Evolutionary conservation across 129 eudicot genomes (phyloP), one percentile per base, ranked within the genome.

Genomic region (Flaveria ramosissima): DNA sequence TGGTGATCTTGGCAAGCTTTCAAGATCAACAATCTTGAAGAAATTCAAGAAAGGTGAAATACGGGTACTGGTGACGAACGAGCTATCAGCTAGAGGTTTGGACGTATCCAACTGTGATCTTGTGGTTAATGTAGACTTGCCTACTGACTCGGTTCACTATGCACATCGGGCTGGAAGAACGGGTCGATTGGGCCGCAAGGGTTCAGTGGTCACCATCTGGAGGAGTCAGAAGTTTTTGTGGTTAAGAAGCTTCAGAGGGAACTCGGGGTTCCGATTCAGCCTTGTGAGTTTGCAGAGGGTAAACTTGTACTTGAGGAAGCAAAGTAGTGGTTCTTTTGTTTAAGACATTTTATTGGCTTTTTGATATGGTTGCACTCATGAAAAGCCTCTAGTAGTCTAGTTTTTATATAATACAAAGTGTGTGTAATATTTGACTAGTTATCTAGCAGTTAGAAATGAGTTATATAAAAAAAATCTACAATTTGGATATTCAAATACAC

Each of bases 121-220:
- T 70, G 96, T 93, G 66, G 98, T 93, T 48, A 93, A 90, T 30
- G 83, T 93, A 53, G 96, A 74, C 78, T 74, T 93, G 47, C 96
- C 98, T 7, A 90, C 98, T 6, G 98, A 93, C 84, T 83, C 95
- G 9, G 83, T 78, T 82, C 98, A 93, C 81, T 93, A 90, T 64
- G 97, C 97, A 8, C 97, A 93, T 74, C 95, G 96, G 53, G 98
- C 98, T 30, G 98, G 98, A 36, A 74, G 98, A 72, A 87, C 98
- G 4, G 98, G 98, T 15, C 85, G 97, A 14, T 90, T 92, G 66
- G 98, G 98, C 0, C 75, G 98, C 72, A 90, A 81, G 81, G 98
- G 96, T 56, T 85, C 81, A 14, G 98, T 92, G 64, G 92, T 90
- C 39, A 88, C 50, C 50, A 45, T 45, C 1, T 45, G 50, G 50